Evolutionary conservation across 768 basidiomycete species (phyloP).

Genomic region (Podaxis sp.): DNA sequence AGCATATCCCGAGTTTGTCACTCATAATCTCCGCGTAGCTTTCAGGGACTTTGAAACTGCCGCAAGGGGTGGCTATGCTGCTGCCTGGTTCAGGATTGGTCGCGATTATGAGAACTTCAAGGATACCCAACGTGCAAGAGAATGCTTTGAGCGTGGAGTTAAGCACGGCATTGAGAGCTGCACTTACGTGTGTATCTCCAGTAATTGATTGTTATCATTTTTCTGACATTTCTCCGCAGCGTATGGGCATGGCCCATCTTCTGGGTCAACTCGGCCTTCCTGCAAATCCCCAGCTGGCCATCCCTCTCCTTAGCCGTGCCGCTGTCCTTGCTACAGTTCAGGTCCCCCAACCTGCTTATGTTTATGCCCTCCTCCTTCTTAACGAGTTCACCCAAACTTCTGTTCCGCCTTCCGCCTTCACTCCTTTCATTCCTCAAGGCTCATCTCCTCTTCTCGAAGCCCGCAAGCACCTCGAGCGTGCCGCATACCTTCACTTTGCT

Average conservation of each 20-base stretch:
- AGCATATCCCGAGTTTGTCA: slow-evolving; percentile 60
- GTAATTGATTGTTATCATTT: slow-evolving; percentile 5
- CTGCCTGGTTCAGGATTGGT: slow-evolving; percentile 92
- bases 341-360: slow-evolving; percentile 86
- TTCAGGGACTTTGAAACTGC: slow-evolving; percentile 89
- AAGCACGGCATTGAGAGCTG: slow-evolving; percentile 75
- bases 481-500: slow-evolving; percentile 81
- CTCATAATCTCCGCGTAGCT: slow-evolving; percentile 70
- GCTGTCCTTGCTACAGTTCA: slow-evolving; percentile 71
- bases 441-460: slow-evolving; percentile 58
- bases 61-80: slow-evolving; percentile 70
- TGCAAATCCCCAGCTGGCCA: slow-evolving; percentile 49
- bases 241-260: slow-evolving; percentile 90
- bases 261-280: slow-evolving; percentile 80
- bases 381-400: slow-evolving; percentile 74
- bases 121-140: slow-evolving; percentile 68
- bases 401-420: slow-evolving; percentile 49
- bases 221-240: slow-evolving; percentile 37
- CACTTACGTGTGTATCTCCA: slow-evolving; percentile 61
- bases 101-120: slow-evolving; percentile 90
- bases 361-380: slow-evolving; percentile 84
- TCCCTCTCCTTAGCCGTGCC: slow-evolving; percentile 75
- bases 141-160: slow-evolving; percentile 85
- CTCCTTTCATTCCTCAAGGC: slow-evolving; percentile 52
- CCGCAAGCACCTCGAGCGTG: slow-evolving; percentile 73